phyloP scores from a whole-genome alignment of 352 stramenopile species.

The Phytopythium kandeliae region DNA sequence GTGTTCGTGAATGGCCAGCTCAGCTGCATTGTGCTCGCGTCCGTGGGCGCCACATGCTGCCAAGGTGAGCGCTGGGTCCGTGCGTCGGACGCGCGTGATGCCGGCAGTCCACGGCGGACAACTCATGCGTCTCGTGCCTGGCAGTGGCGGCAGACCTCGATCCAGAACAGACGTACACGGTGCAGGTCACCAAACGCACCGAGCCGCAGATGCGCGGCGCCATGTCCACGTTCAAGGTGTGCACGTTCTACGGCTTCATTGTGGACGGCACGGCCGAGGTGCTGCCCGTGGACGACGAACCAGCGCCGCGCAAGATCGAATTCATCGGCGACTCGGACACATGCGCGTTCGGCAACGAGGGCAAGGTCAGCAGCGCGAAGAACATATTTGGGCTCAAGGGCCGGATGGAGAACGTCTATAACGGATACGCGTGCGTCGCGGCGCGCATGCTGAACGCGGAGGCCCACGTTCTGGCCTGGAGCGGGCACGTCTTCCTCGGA shows the following conservation, averaged over 20 bases:
- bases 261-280: constrained; percentile 61
- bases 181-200: constrained; percentile 76
- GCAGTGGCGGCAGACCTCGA: constrained; percentile 63
- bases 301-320: constrained; percentile 56
- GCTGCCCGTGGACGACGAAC: constrained; percentile 33
- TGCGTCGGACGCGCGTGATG: too few species aligned
- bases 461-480: constrained; percentile 82
- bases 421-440: constrained; percentile 78
- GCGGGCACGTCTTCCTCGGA: constrained; percentile 31
- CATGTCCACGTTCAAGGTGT: constrained; percentile 87
- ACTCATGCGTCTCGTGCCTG: not conserved
- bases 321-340: constrained; percentile 85
- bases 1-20: constrained; percentile 77
- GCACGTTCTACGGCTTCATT: constrained; percentile 87
- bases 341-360: constrained; percentile 83
- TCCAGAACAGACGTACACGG: constrained; percentile 40
- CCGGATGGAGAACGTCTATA: constrained; percentile 87
- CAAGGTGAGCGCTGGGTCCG: constrained; percentile 47
- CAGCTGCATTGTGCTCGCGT: constrained; percentile 70
- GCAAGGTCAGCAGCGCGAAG: constrained; percentile 61
- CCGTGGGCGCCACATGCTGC: constrained; percentile 70
- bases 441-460: constrained; percentile 83
- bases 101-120: too few species aligned
- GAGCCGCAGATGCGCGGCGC: constrained; percentile 81
- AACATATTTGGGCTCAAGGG: constrained; percentile 84